Conservation (phyloP, 2,329 filamentous ascomycete genomes). For the Xylaria sp. region DNA sequence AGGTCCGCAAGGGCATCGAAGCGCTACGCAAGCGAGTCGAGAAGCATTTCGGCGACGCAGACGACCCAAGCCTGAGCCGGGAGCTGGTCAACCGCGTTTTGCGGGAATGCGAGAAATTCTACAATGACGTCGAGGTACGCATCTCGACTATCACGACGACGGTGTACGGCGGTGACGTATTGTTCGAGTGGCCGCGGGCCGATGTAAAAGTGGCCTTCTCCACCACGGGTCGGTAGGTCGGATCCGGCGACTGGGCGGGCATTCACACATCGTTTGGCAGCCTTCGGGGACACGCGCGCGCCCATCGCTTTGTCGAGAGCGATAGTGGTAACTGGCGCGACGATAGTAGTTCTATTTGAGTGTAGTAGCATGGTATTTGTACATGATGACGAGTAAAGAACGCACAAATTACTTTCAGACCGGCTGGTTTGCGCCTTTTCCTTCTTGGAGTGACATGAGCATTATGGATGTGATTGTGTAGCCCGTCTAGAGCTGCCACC, state of each 20-base stretch:
- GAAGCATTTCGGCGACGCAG: constrained; percentile 94
- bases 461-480: not conserved
- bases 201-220: constrained; percentile 66
- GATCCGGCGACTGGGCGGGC: constrained; percentile 36
- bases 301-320: constrained; percentile 19
- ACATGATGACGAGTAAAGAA: constrained; percentile 34
- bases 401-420: not conserved
- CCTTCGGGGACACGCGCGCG: constrained; percentile 17
- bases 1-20: constrained; percentile 89
- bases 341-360: constrained; percentile 23
- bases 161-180: constrained; percentile 67
- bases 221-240: constrained; percentile 40
- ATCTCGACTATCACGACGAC: constrained; percentile 65
- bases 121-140: constrained; percentile 64
- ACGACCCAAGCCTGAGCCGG: constrained; percentile 70
- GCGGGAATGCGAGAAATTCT: constrained; percentile 66
- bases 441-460: not conserved
- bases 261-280: constrained; percentile 20
- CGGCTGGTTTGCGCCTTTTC: not conserved
- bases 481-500: too few species aligned
- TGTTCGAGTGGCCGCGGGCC: constrained; percentile 69
- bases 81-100: constrained; percentile 63
- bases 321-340: constrained; percentile 23
- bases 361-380: constrained; percentile 23
- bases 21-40: constrained; percentile 88